Evolutionary conservation across 2,329 filamentous ascomycete species (phyloP).

Genomic region (Sclerotinia spermophila): DNA sequence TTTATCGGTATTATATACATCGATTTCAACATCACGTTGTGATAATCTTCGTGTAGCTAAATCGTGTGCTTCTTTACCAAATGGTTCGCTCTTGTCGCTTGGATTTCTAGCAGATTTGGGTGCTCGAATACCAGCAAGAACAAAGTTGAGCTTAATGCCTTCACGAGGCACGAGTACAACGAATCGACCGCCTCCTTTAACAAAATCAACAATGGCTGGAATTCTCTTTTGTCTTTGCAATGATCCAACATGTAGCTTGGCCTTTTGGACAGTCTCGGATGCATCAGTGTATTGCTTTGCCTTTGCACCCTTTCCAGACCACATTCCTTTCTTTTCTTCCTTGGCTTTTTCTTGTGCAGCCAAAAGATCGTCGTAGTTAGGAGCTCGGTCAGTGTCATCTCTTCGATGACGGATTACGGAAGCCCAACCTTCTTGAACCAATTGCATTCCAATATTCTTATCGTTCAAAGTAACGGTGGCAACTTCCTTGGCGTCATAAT

Average conservation of each 20-base stretch:
- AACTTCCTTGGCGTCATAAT: conserved; percentile 92
- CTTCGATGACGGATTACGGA: conserved; percentile 93
- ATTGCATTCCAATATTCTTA: conserved; percentile 78
- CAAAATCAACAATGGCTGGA: conserved; percentile 91
- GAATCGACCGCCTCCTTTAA: conserved; percentile 95
- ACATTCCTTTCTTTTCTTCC: conserved; percentile 88
- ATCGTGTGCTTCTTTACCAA: conserved; percentile 90
- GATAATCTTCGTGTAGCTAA: conserved; percentile 83
- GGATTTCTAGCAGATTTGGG: conserved; percentile 78
- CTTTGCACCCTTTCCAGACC: conserved; percentile 85
- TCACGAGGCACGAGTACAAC: conserved; percentile 88
- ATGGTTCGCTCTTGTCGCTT: conserved; percentile 82
- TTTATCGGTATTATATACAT: conserved; percentile 93
- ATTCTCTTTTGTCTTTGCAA: conserved; percentile 89
- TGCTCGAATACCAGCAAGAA: conserved; percentile 87
- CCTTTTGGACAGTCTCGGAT: conserved; percentile 89
- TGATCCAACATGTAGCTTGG: conserved; percentile 86
- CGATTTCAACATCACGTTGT: conserved; percentile 94
- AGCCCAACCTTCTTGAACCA: conserved; percentile 91
- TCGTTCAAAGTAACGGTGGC: conserved; percentile 79
- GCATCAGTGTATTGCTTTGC: conserved; percentile 81
- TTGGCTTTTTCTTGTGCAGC: conserved; percentile 79
- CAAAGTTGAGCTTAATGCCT: conserved; percentile 89
- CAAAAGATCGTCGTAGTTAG: conserved; percentile 87
- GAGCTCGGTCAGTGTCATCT: conserved; percentile 89